A percentile compares a stretch with the other conserved stretches of the same genome.
Evolutionary conservation across 257 asterid species (phyloP).

Genomic region (Anisodus acutangulus): DNA sequence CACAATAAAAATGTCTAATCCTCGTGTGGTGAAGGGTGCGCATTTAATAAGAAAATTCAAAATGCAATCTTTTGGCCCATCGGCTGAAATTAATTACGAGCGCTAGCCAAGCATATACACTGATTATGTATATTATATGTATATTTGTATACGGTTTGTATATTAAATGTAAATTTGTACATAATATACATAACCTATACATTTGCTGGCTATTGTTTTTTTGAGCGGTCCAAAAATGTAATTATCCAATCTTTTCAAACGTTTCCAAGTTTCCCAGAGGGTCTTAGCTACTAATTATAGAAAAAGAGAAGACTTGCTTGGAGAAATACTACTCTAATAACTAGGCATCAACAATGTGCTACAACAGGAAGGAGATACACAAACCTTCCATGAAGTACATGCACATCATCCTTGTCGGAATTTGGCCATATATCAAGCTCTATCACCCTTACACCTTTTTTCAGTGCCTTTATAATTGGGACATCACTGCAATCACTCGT

Average conservation of each 20-base stretch:
- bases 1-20: background rate
- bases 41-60: background rate
- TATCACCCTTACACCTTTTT: slow-evolving; percentile 82
- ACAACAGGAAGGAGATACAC: background rate
- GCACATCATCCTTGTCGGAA: slow-evolving; percentile 71
- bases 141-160: too few relatives aligned
- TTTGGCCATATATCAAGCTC: slow-evolving; percentile 92
- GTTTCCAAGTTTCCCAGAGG: background rate
- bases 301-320: slow-evolving; percentile 18
- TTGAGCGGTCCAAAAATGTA: too few relatives aligned
- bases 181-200: too few relatives aligned
- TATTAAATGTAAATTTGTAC: too few relatives aligned
- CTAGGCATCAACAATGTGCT: background rate
- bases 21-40: background rate
- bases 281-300: background rate
- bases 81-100: too few relatives aligned
- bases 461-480: slow-evolving; percentile 73
- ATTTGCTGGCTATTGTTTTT: too few relatives aligned
- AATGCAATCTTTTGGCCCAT: background rate
- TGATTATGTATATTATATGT: too few relatives aligned
- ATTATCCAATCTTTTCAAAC: background rate
- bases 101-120: too few relatives aligned
- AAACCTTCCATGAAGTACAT: slow-evolving; percentile 87
- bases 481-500: slow-evolving; percentile 88
- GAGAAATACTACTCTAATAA: background rate